Evolutionary conservation across 148 eudicot species (phyloP).

Genomic region (Salicornia ramosissima): DNA sequence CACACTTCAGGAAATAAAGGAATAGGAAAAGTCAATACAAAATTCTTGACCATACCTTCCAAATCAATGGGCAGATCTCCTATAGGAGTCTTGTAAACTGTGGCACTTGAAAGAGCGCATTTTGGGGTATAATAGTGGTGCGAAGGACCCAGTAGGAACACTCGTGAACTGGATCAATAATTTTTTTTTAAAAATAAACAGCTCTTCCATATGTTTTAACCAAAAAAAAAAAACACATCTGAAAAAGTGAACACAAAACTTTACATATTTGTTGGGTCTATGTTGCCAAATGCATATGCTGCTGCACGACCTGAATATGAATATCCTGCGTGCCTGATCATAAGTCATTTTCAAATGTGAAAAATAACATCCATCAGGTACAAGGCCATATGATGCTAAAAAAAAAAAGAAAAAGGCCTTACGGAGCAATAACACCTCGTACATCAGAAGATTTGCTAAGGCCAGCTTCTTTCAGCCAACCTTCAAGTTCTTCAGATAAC

Average conservation of each 20-base stretch:
- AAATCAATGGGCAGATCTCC: constrained; percentile 85
- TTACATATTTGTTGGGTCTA: constrained; percentile 82
- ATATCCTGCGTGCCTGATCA: constrained; percentile 92
- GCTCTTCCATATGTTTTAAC: neutral
- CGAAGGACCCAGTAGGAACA: constrained; percentile 94
- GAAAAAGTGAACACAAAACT: constrained; percentile 21
- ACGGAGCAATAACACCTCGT: constrained; percentile 99
- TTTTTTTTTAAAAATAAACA: constrained; percentile 9
- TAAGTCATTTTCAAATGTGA: constrained; percentile 11
- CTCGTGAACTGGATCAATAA: constrained; percentile 51
- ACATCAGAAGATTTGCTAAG: constrained; percentile 76
- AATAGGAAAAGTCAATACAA: neutral
- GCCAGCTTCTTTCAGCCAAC: constrained; percentile 70
- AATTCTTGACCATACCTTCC: constrained; percentile 50
- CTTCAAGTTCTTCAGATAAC: constrained; percentile 73
- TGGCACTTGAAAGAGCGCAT: constrained; percentile 89
- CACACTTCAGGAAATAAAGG: neutral
- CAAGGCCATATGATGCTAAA: neutral
- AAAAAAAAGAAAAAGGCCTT: constrained; percentile 33
- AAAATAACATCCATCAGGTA: neutral
- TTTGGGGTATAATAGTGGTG: constrained; percentile 94
- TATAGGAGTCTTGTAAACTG: constrained; percentile 82
- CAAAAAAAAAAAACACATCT: neutral
- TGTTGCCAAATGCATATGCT: constrained; percentile 92
- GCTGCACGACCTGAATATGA: constrained; percentile 99